Base-by-base conservation (phyloP, 441 rosid species). In the Adansonia rubrostipa region DNA sequence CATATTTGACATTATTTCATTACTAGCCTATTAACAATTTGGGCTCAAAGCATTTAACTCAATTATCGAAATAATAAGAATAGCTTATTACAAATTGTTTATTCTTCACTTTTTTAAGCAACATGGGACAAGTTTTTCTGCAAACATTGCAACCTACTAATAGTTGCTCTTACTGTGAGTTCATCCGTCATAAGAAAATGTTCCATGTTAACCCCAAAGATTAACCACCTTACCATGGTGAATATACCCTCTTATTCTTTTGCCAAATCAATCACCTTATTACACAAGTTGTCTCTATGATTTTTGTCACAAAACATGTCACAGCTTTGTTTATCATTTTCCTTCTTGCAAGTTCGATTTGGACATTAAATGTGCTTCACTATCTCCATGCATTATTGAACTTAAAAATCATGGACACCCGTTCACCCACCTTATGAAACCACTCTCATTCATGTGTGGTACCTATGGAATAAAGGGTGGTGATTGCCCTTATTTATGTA, bases 301-400 rank as follows among this genome's bases (percentile, higher is more conserved):
- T 20, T 68, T 47, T 47, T 47, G 19, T 68, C 57, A 4, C n/a
- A 47, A 22, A 68, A 68, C 73, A 20, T 68, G 73, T 22, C 17
- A 6, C 22, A 56, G 54, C 40, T 68, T 68, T 2, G 73, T 68
- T 68, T 68, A 47, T 20, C 56, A 68, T 15, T 68, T 40, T 50
- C n/a, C 57, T 68, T 5, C 40, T 68, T 68, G 56, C 4, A 68
- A 68, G 73, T 68, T 68, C 8, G 57, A 68, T 68, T 36, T 68
- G 7, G 36, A 68, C 10, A 20, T 68, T 40, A 47, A 68, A 45
- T 68, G 73, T 3, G 57, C 73, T 68, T 68, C 33, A n/a, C 56
- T 68, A 14, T 36, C 56, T 4, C n/a, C 0, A 45, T 68, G 72
- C 56, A 19, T 47, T 5, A 20, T 20, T 47, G 56, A 20, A 68